Conservation (phyloP, 345 rosid species). For the Arabis alpina region DNA sequence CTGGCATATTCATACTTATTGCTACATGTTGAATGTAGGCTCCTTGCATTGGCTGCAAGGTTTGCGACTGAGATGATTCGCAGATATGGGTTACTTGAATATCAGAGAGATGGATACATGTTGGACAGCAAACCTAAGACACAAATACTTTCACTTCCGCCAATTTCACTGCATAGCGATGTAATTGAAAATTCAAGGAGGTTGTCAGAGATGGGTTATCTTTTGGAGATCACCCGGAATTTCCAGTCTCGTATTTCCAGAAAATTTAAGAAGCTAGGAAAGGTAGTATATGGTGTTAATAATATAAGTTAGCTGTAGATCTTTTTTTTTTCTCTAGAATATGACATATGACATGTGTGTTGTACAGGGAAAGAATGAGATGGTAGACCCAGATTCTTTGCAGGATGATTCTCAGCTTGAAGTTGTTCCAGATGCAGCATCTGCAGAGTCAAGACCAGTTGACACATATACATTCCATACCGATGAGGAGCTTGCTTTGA, state of each 20-base stretch:
- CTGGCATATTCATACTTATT: conserved; percentile 27
- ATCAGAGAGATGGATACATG: conserved; percentile 52
- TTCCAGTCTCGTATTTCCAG: conserved; percentile 68
- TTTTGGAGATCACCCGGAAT: conserved; percentile 80
- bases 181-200: conserved; percentile 52
- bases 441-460: conserved; percentile 46
- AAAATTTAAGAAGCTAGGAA: conserved; percentile 74
- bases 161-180: conserved; percentile 48
- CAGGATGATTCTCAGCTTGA: conserved; percentile 68
- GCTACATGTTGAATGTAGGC: conserved; percentile 58
- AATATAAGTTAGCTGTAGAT: background rate
- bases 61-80: conserved; percentile 88
- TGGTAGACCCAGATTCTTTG: conserved; percentile 45
- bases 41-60: conserved; percentile 74
- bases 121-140: conserved; percentile 46
- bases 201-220: conserved; percentile 79
- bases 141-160: conserved; percentile 57
- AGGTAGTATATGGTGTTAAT: conserved; percentile 41
- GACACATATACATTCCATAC: conserved; percentile 41
- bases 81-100: conserved; percentile 67
- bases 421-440: conserved; percentile 48
- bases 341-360: conserved; percentile 35
- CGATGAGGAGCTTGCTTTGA: conserved; percentile 61
- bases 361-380: conserved; percentile 60
- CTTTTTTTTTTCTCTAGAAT: conserved; percentile 30